Evolutionary conservation across 2,329 filamentous ascomycete genomes (phyloP).

Genomic region (Gliomastix tumulicola): DNA sequence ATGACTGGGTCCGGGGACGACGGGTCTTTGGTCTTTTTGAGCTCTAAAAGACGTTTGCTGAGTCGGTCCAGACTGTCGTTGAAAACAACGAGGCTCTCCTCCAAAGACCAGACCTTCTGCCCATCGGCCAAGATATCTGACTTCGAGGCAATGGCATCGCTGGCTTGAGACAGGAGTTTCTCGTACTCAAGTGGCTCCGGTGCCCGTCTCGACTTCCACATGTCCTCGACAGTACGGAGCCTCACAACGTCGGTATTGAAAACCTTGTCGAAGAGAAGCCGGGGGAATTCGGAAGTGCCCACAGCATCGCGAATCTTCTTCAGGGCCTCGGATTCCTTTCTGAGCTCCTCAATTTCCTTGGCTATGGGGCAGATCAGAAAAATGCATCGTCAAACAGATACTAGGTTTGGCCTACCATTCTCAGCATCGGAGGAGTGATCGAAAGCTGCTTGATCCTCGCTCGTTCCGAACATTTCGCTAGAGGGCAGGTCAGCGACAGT

Average conservation of each 20-base stretch:
- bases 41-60: conserved; percentile 62
- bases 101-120: conserved; percentile 72
- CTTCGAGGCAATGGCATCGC: conserved; percentile 38
- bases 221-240: conserved; percentile 80
- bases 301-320: conserved; percentile 77
- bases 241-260: conserved; percentile 80
- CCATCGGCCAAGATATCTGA: conserved; percentile 55
- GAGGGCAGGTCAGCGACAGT: too few species aligned
- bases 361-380: conserved; percentile 26
- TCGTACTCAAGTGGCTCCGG: conserved; percentile 70
- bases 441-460: conserved; percentile 77
- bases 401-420: conserved; percentile 48
- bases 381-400: too few species aligned
- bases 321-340: conserved; percentile 74
- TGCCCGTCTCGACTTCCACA: conserved; percentile 82
- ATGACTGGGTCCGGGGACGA: conserved; percentile 57
- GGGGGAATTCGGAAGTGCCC: conserved; percentile 68
- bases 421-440: conserved; percentile 76
- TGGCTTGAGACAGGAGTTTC: conserved; percentile 44
- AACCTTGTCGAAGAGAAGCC: conserved; percentile 86
- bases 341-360: conserved; percentile 81
- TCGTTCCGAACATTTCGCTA: conserved; percentile 80
- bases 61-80: conserved; percentile 74
- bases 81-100: conserved; percentile 82
- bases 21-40: conserved; percentile 43